A percentile compares a stretch with the other conserved stretches of the same genome.
phyloP scores from a whole-genome alignment of 208 protist species.

The Trypanosoma brucei region DNA sequence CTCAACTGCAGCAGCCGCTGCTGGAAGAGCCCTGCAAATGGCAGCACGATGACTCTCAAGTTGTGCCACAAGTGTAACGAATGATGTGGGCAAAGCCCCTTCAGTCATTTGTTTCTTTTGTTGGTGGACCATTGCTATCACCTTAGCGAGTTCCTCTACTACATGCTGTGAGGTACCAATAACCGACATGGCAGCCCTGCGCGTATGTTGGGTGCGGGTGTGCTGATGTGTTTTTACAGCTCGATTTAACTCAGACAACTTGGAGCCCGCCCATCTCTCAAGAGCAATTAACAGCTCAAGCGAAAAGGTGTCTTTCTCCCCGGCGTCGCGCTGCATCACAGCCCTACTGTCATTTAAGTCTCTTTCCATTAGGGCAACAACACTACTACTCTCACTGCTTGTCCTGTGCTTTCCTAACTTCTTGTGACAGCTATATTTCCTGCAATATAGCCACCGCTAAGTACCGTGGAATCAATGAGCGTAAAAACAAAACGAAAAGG shows the following conservation, averaged over 20 bases:
- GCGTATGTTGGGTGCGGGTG: conserved; percentile 22
- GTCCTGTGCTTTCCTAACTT: too few relatives aligned
- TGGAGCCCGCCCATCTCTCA: conserved; percentile 14
- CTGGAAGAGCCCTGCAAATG: conserved; percentile 42
- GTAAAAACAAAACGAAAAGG: too few relatives aligned
- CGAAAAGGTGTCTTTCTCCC: not conserved
- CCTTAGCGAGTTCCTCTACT: conserved; percentile 25
- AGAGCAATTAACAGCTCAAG: conserved; percentile 12
- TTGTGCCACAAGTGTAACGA: conserved; percentile 10
- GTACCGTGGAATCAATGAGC: too few relatives aligned
- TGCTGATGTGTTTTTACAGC: conserved; percentile 24
- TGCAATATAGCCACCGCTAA: too few relatives aligned
- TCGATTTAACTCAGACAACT: conserved; percentile 28
- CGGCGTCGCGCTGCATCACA: too few relatives aligned
- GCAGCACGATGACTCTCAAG: conserved; percentile 35
- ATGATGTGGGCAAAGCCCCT: not conserved
- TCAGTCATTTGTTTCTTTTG: conserved; percentile 17
- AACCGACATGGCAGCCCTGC: conserved; percentile 48
- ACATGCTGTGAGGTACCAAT: conserved; percentile 44
- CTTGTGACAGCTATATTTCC: too few relatives aligned
- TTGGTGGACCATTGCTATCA: conserved; percentile 22
- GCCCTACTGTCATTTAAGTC: too few relatives aligned
- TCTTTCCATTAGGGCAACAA: too few relatives aligned
- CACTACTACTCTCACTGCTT: too few relatives aligned
- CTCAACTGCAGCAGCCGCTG: conserved; percentile 38